Percentiles rank a stretch among this genome's conserved stretches.
Evolutionary conservation across 441 rosid species (phyloP).

Genomic region (Populus trichocarpa): DNA sequence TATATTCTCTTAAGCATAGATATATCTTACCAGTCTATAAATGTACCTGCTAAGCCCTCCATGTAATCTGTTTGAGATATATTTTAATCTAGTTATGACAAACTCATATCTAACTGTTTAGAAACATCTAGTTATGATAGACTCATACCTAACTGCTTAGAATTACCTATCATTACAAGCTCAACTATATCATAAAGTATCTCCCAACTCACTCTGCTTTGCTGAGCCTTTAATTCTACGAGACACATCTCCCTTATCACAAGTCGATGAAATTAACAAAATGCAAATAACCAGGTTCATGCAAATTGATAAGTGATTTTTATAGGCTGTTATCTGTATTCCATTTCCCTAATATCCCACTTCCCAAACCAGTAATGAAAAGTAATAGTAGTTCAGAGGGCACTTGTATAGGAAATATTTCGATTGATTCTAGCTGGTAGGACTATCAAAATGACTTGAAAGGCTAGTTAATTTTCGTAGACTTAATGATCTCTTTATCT

Average conservation of each 20-base stretch:
- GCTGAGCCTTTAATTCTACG: too few species aligned
- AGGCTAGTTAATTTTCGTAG: not conserved
- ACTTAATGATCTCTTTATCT: not conserved
- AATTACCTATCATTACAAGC: too few species aligned
- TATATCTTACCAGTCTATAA: too few species aligned
- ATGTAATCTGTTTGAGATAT: rapidly evolving
- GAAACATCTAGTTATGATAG: rapidly evolving
- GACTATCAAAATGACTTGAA: not conserved
- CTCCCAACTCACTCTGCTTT: too few species aligned
- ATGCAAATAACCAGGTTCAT: too few species aligned
- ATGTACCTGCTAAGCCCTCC: rapidly evolving
- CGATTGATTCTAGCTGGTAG: not conserved
- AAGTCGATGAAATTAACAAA: too few species aligned
- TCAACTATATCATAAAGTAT: too few species aligned
- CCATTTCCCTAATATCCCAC: not conserved
- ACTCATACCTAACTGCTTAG: rapidly evolving
- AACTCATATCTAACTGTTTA: rapidly evolving
- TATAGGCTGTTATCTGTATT: not conserved
- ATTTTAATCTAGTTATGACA: too few species aligned
- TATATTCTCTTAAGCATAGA: rapidly evolving
- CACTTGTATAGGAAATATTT: not conserved
- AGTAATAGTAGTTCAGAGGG: not conserved
- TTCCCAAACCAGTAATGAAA: not conserved
- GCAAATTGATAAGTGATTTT: not conserved
- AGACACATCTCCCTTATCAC: too few species aligned